Percentiles rank a stretch among this genome's conserved stretches.
Evolutionary conservation across 2,329 filamentous ascomycete species (phyloP).

Genomic region (Aureobasidium lini): DNA sequence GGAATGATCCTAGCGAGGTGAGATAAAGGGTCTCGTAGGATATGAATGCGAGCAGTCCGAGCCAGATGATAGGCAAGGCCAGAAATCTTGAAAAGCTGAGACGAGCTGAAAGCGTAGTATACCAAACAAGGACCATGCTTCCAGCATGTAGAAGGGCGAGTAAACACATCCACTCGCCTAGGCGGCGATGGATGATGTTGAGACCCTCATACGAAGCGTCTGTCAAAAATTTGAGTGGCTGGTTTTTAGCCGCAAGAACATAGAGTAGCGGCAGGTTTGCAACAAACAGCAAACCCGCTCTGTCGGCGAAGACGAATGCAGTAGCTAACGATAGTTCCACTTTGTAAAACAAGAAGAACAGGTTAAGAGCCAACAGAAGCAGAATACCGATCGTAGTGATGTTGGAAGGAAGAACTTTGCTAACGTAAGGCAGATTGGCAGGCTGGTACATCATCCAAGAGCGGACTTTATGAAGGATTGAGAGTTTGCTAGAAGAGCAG

Average conservation of each 20-base stretch:
- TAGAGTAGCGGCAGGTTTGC: constrained; percentile 51
- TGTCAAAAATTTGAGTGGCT: constrained; percentile 53
- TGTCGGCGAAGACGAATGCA: constrained; percentile 52
- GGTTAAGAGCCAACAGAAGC: constrained; percentile 46
- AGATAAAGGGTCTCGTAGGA: constrained; percentile 56
- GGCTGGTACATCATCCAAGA: constrained; percentile 50
- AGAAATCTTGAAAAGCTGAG: constrained; percentile 41
- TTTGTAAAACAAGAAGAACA: constrained; percentile 51
- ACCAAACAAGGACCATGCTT: constrained; percentile 51
- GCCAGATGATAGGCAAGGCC: constrained; percentile 46
- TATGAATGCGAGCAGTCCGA: constrained; percentile 49
- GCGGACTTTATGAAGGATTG: constrained; percentile 11
- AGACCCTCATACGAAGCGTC: constrained; percentile 59
- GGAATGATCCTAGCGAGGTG: constrained; percentile 53
- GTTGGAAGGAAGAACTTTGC: constrained; percentile 52
- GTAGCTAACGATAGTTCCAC: constrained; percentile 42
- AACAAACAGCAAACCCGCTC: constrained; percentile 47
- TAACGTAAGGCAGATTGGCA: constrained; percentile 47
- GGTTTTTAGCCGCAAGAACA: constrained; percentile 59
- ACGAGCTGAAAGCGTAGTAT: constrained; percentile 40
- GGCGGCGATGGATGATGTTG: constrained; percentile 57
- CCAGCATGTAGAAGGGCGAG: constrained; percentile 49
- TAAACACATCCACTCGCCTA: constrained; percentile 57
- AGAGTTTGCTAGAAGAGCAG: neutral
- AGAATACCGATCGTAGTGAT: constrained; percentile 46